Base-by-base conservation (phyloP, 352 stramenopile species). In the Globisporangium viniferum region DNA sequence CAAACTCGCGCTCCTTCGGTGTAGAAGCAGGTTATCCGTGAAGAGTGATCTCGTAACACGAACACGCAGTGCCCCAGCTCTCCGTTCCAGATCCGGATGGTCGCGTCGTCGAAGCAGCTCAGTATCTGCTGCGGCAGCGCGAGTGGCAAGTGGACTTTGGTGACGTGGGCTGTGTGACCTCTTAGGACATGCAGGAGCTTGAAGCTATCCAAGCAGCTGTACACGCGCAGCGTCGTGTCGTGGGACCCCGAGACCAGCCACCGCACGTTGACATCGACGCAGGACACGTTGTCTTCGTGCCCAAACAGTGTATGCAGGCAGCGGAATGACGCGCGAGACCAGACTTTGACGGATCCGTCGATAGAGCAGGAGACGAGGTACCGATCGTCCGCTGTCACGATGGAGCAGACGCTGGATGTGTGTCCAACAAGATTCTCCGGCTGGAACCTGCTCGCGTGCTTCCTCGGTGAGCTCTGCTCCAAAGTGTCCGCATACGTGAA, bases 191-290 rank as follows among this genome's bases (percentile, higher is more conserved):
- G 49, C 1, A 84, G 36, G n/a, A 88, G 77, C 14, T 51, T 62
- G 55, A 92, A 91, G 15, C 66, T 62, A 7, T 73, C 62, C 31
- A 64, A 27, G 33, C 65, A 71, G 55, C 73, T 75, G 66, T 91
- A 93, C 5, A 91, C 67, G 20, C 85, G 75, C 36, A 93, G 48
- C 3, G 81, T 91, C 36, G 56, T 70, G 68, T 93, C 85, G 49
- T 92, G 83, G 0, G 85, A 91, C 1, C 82, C 85, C 0, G 85
- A 93, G 2, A 93, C 74, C 2, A 93, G 83, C 80, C 78, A 92
- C 0, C 70, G 65, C 29, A 27, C n/a, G 31, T 72, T 82, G 14
- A 92, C 18, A 33, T 80, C 80, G 27, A 90, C 62, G 55, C 75
- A 84, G 4, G 83, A 90, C 0, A 90, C 85, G n/a, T 78, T 79